These are phyloP conservation scores for Phycomyces blakesleeanus DNA, from an alignment of 192 early-diverging fungal species.

Conservation along the genomic window DNA sequence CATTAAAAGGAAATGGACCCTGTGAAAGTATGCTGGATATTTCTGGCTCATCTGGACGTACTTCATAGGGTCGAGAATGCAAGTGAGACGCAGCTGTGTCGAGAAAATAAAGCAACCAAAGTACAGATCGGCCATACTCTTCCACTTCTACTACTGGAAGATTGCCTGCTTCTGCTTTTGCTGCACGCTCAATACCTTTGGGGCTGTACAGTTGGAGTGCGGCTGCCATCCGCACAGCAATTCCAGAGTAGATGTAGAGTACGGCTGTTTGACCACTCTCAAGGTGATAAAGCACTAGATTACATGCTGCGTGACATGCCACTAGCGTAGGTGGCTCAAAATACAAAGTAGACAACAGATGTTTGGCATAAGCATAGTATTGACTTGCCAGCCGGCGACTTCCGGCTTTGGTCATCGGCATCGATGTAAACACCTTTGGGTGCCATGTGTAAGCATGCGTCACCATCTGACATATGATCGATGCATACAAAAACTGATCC, in stretches of 20 bases:
- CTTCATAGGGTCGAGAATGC: conserved; percentile 33
- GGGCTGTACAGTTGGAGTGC: conserved; percentile 22
- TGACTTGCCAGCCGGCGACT: conserved; percentile 16
- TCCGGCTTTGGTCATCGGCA: conserved; percentile 11
- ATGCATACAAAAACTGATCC: conserved; percentile 20
- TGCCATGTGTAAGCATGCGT: conserved; percentile 33
- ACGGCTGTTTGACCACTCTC: conserved; percentile 32
- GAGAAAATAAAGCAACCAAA: conserved; percentile 33
- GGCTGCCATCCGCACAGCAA: conserved; percentile 32
- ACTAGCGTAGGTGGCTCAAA: conserved; percentile 29
- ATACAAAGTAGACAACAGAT: conserved; percentile 21
- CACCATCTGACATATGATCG: conserved; percentile 32
- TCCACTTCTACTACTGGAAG: conserved; percentile 5
- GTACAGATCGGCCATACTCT: conserved; percentile 21
- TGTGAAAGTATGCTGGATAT: conserved; percentile 2
- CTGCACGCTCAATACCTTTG: conserved; percentile 9
- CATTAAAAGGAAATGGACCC: conserved; percentile 13
- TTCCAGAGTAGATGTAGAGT: conserved; percentile 34
- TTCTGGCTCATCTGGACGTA: conserved; percentile 17
- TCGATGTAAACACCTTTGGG: conserved; percentile 11
- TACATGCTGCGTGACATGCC: conserved; percentile 28
- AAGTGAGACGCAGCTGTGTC: conserved; percentile 34
- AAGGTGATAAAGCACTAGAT: conserved; percentile 31
- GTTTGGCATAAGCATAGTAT: conserved; percentile 28
- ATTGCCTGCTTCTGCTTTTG: conserved; percentile 2